A percentile compares a stretch with the other conserved stretches of the same genome.
These are phyloP conservation scores for Coniferiporia sulphurascens DNA, from an alignment of 1,284 basidiomycete genomes.

Conservation along the genomic window DNA sequence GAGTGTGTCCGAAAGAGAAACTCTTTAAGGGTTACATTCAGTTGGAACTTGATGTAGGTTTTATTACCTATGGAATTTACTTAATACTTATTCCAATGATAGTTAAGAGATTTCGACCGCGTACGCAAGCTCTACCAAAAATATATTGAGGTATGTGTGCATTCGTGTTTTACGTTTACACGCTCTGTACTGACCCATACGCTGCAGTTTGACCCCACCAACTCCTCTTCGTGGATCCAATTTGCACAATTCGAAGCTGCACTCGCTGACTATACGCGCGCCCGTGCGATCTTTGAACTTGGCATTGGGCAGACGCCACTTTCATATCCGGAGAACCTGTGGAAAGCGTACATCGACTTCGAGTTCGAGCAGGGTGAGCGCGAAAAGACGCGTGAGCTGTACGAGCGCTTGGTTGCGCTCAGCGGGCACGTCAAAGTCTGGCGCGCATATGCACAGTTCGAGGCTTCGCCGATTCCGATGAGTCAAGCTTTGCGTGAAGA, in stretches of 20 bases:
- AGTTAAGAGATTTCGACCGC: constrained; percentile 93
- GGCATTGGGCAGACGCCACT: constrained; percentile 87
- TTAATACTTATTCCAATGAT: background rate
- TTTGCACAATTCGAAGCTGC: constrained; percentile 94
- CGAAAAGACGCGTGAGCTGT: constrained; percentile 79
- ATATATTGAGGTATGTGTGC: constrained; percentile 71
- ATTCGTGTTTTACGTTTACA: background rate
- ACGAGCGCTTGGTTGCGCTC: constrained; percentile 82
- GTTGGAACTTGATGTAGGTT: constrained; percentile 77
- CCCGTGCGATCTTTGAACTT: constrained; percentile 94
- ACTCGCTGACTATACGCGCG: constrained; percentile 87
- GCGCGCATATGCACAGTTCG: constrained; percentile 78
- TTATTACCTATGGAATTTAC: background rate
- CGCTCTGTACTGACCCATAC: constrained; percentile 8
- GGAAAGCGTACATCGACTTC: constrained; percentile 97
- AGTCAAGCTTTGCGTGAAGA: constrained; percentile 67
- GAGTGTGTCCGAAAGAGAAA: constrained; percentile 93
- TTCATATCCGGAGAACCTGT: constrained; percentile 98
- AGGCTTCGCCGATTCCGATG: constrained; percentile 63
- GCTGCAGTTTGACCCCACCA: constrained; percentile 79
- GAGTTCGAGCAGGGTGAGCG: constrained; percentile 94
- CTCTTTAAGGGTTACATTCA: constrained; percentile 94
- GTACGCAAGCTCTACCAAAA: constrained; percentile 93
- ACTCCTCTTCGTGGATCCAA: constrained; percentile 94
- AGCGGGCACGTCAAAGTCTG: constrained; percentile 95